These are phyloP conservation scores for Hypoxylon sp. DNA, from an alignment of 2,329 filamentous ascomycete species.

Conservation along the genomic window DNA sequence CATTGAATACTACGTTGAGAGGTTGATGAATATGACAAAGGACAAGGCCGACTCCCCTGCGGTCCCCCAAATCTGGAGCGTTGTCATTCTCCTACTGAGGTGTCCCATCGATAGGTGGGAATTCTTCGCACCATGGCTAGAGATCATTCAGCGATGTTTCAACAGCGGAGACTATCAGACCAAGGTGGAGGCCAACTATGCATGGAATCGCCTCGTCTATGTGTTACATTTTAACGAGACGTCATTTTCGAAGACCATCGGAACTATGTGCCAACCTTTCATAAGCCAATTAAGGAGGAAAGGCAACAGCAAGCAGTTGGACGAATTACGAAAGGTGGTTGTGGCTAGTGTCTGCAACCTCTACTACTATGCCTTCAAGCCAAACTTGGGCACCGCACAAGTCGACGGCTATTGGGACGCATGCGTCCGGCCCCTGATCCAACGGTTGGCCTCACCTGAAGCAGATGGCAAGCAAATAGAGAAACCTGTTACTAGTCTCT, in stretches of 20 bases:
- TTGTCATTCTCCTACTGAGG: conserved; percentile 83
- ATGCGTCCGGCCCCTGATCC: conserved; percentile 76
- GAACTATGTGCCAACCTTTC: conserved; percentile 75
- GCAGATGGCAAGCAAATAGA: conserved; percentile 51
- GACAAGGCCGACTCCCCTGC: conserved; percentile 72
- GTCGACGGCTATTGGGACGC: conserved; percentile 85
- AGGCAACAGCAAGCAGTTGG: conserved; percentile 68
- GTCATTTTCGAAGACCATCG: conserved; percentile 69
- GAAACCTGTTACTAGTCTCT: conserved; percentile 56
- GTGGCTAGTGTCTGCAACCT: conserved; percentile 83
- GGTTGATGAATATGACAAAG: conserved; percentile 78
- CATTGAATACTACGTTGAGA: conserved; percentile 76
- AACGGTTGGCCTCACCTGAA: conserved; percentile 64
- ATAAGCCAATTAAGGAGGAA: conserved; percentile 77
- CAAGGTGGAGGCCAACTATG: conserved; percentile 82
- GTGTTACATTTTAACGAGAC: conserved; percentile 75
- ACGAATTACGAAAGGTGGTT: conserved; percentile 70
- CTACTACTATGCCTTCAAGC: conserved; percentile 85
- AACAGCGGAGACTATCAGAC: conserved; percentile 81
- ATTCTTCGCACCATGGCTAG: conserved; percentile 80
- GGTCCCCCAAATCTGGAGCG: conserved; percentile 92
- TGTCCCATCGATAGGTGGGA: conserved; percentile 78
- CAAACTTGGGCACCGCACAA: conserved; percentile 74
- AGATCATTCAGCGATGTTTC: conserved; percentile 85
- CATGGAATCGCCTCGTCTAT: conserved; percentile 89